Conservation (phyloP, 78 protist genomes). For the Tieghemostelium lacteum region DNA sequence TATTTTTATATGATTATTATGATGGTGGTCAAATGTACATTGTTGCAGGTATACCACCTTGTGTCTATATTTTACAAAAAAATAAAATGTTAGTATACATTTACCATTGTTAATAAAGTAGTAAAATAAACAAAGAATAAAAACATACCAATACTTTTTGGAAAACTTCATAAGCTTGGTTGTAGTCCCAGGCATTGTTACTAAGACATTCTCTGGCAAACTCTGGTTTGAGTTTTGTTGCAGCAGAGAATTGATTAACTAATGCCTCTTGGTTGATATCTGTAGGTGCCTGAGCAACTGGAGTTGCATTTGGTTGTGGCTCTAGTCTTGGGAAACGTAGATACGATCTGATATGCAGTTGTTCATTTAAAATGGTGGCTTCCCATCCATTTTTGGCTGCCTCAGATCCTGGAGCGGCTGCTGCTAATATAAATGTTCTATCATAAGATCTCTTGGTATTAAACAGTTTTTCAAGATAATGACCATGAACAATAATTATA, state of each 20-base stretch:
- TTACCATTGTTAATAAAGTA: background rate
- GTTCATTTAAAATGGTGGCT: slow-evolving; percentile 65
- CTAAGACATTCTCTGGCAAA: slow-evolving; percentile 23
- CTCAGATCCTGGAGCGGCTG: slow-evolving; percentile 49
- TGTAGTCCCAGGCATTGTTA: background rate
- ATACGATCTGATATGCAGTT: slow-evolving; percentile 51
- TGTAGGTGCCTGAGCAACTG: no score
- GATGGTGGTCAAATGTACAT: no score
- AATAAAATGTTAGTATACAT: background rate
- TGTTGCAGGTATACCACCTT: background rate
- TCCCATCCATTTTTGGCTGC: slow-evolving; percentile 74
- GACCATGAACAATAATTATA: slow-evolving; percentile 49
- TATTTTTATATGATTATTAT: no score
- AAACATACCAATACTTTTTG: slow-evolving; percentile 6
- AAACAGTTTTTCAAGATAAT: slow-evolving; percentile 27
- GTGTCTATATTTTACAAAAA: background rate
- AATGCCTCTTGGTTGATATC: background rate
- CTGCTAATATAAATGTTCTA: slow-evolving; percentile 38
- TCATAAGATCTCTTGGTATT: slow-evolving; percentile 47
- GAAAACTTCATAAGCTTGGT: slow-evolving; percentile 12
- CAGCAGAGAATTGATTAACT: background rate
- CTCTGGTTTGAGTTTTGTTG: slow-evolving; percentile 26
- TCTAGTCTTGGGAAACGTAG: slow-evolving; percentile 58
- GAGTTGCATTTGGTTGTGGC: background rate
- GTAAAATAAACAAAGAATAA: no score